Base-by-base conservation (phyloP, 805 yeast species). In the Kodamaea kakaduensis region DNA sequence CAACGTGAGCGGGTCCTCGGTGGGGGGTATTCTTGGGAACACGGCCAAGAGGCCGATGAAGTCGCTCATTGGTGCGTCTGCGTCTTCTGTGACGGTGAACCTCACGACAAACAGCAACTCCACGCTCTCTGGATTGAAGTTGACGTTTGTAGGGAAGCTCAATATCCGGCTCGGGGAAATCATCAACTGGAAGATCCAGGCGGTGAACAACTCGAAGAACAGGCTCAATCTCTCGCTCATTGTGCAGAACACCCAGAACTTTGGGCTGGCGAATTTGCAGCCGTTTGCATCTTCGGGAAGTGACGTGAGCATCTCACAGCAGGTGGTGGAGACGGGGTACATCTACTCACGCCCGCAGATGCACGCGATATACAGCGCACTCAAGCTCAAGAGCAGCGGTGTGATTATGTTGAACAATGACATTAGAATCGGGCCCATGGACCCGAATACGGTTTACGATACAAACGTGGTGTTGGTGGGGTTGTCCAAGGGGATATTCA, bases 341-440 rank as follows among this genome's bases (percentile, higher is more conserved):
- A 36, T 52, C 6, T 50, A 53, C 39, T 50, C 42, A 27, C 48
- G 47, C 25, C 22, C 37, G 6, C 63, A 59, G 35, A 41, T 64
- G 3, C 46, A 46, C 30, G 41, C 55, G 9, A 45, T 52, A 12
- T 73, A 75, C 44, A 55, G 63, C 24, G 44, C 56, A 2, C 47
- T 59, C 8, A 64, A 70, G 44, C 50, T 69, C 19, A 67, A 60
- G 17, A 66, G 69, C 6, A 58, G 64, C 5, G 94, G 93, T 0
- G 63, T 84, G 5, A 56, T 84, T 1, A 67, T 83, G 6, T 59
- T 85, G 17, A 71, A 75, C 24, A 82, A 81, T 48, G 88, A 84
- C 48, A 63, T 84, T 3, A 61, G 78, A 17, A 64, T 84, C 17
- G 83, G 83, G 3, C 74, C 73, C 7, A 56, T 78, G 44, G 82